A percentile compares a stretch with the other conserved stretches of the same genome.
These are phyloP conservation scores for Cystobasidium onofrii DNA, from an alignment of 768 basidiomycete species.

Conservation along the genomic window DNA sequence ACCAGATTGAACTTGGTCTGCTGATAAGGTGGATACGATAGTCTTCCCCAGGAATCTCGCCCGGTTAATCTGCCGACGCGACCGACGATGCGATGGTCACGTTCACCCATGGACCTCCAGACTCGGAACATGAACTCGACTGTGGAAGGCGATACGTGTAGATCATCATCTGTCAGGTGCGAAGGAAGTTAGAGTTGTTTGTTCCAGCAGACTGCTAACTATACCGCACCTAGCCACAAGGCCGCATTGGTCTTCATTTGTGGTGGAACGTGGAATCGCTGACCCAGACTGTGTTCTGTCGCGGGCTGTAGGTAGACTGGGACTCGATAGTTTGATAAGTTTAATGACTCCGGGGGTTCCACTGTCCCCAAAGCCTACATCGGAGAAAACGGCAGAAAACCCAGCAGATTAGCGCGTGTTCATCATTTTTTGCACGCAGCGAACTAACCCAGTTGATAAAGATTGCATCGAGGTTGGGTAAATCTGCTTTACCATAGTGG, in stretches of 20 bases:
- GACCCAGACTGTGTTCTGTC: not conserved
- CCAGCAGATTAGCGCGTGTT: not conserved
- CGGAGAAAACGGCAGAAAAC: not conserved
- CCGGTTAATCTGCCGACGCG: not conserved
- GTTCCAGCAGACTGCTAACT: no score
- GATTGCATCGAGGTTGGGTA: slow-evolving; percentile 23
- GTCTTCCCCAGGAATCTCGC: not conserved
- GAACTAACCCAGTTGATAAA: slow-evolving; percentile 20
- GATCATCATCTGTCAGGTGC: slow-evolving; percentile 8
- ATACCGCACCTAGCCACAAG: not conserved
- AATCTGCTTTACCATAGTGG: slow-evolving; percentile 13
- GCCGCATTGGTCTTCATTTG: slow-evolving; percentile 2
- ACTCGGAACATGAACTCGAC: slow-evolving; percentile 9
- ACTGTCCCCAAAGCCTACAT: slow-evolving; percentile 11
- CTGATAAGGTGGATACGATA: not conserved
- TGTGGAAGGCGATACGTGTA: not conserved
- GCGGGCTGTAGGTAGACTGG: slow-evolving; percentile 21
- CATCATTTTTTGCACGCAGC: no score
- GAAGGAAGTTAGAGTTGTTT: no score
- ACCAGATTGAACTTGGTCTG: not conserved
- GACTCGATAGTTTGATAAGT: not conserved
- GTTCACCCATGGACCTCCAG: not conserved
- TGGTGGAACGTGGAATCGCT: slow-evolving; percentile 12
- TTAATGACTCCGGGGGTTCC: not conserved
- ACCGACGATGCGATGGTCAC: slow-evolving; percentile 17